These are phyloP conservation scores for Breviolum minutum DNA, from an alignment of 73 alveolate genomes.

Conservation along the genomic window DNA sequence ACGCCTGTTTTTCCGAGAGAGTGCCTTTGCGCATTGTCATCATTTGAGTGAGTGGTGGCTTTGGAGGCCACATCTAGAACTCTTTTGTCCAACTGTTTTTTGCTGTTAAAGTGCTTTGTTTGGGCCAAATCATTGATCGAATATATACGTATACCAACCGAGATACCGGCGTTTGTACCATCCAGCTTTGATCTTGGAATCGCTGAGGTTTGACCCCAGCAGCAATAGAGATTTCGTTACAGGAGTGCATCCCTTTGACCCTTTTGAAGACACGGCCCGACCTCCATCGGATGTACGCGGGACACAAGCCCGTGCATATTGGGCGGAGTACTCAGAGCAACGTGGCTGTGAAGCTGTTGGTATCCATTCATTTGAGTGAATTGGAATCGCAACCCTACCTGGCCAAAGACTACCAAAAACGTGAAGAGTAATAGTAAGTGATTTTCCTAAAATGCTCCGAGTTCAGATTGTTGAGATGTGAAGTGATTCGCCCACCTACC, in stretches of 20 bases:
- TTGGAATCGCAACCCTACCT: neutral
- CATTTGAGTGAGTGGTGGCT: too few relatives aligned
- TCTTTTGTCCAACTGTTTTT: too few relatives aligned
- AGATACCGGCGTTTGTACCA: too few relatives aligned
- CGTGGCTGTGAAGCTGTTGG: neutral
- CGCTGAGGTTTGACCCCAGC: constrained; percentile 19
- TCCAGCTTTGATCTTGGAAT: too few relatives aligned
- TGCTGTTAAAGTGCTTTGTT: neutral
- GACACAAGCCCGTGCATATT: constrained; percentile 5
- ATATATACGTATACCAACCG: too few relatives aligned
- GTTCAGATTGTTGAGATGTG: too few relatives aligned
- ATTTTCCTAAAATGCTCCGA: too few relatives aligned
- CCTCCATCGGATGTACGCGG: constrained; percentile 7
- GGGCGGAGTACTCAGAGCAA: constrained; percentile 53
- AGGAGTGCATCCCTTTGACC: constrained; percentile 47
- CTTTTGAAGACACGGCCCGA: constrained; percentile 39
- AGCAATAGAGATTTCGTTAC: constrained; percentile 39
- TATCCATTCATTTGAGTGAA: neutral
- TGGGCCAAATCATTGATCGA: neutral
- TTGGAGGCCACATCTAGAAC: too few relatives aligned
- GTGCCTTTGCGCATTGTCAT: too few relatives aligned
- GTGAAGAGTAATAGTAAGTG: too few relatives aligned
- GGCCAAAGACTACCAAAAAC: neutral
- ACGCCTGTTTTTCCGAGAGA: too few relatives aligned
- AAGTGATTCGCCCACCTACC: too few relatives aligned